phyloP scores from a whole-genome alignment of 768 basidiomycete species.

The Tulasnella sp. region DNA sequence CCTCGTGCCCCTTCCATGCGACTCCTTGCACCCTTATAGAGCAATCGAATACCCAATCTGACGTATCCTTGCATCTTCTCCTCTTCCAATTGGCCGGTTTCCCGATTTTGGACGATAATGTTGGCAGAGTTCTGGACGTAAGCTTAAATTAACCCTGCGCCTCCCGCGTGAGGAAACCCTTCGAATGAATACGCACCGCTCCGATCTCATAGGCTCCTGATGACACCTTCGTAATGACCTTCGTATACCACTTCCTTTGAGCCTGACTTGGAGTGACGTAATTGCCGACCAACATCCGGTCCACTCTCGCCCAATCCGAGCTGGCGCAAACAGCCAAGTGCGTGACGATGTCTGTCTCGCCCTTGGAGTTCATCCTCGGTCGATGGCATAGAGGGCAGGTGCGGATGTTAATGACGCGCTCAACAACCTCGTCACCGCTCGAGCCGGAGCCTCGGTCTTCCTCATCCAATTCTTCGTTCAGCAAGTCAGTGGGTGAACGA shows the following conservation, averaged over 20 bases:
- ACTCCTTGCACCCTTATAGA: conserved; percentile 86
- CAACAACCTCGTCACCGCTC: conserved; percentile 45
- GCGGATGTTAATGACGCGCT: conserved; percentile 93
- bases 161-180: no score
- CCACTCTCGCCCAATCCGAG: conserved; percentile 85
- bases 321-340: conserved; percentile 96
- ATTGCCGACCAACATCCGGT: conserved; percentile 89
- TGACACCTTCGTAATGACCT: conserved; percentile 79
- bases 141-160: background rate
- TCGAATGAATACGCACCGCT: conserved; percentile 54
- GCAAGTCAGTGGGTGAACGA: background rate
- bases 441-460: conserved; percentile 31
- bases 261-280: conserved; percentile 94
- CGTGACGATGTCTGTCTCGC: conserved; percentile 91
- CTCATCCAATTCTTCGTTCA: conserved; percentile 17
- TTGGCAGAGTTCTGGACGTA: conserved; percentile 81
- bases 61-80: conserved; percentile 99
- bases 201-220: conserved; percentile 86
- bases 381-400: conserved; percentile 92
- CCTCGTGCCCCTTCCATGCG: conserved; percentile 87
- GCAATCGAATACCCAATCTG: conserved; percentile 80
- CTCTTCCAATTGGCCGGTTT: conserved; percentile 88
- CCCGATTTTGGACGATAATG: conserved; percentile 92
- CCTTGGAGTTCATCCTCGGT: conserved; percentile 76
- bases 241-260: conserved; percentile 96